Evolutionary conservation across 2,329 filamentous ascomycete genomes (phyloP).

Genomic region (Cercospora brassicicola): DNA sequence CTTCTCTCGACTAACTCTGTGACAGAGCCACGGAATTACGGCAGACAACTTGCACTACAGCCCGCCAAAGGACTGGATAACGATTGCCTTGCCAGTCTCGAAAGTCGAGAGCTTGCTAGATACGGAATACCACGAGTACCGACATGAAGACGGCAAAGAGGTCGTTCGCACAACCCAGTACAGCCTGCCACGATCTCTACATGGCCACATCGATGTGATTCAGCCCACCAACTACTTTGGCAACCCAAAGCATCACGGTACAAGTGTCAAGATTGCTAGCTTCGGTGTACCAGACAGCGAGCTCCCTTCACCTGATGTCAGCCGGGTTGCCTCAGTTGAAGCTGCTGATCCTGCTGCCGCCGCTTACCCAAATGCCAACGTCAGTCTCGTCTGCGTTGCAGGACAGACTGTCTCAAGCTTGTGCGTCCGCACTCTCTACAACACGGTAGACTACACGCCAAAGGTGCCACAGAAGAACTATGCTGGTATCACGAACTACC

Average conservation of each 20-base stretch:
- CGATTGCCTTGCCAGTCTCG: conserved; percentile 48
- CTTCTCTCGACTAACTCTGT: conserved; percentile 48
- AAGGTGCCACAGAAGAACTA: conserved; percentile 34
- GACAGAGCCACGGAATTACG: conserved; percentile 46
- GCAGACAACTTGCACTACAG: conserved; percentile 20
- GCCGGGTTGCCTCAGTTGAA: background rate
- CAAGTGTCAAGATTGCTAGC: conserved; percentile 19
- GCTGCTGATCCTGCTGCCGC: background rate
- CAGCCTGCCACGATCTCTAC: conserved; percentile 60
- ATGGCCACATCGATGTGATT: conserved; percentile 58
- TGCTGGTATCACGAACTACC: conserved; percentile 47
- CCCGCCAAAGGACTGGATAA: conserved; percentile 56
- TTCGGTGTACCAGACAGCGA: conserved; percentile 7
- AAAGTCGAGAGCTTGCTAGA: conserved; percentile 55
- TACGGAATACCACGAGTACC: conserved; percentile 59
- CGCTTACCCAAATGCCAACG: background rate
- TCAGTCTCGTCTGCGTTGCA: conserved; percentile 17
- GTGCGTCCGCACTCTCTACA: conserved; percentile 55
- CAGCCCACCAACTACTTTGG: conserved; percentile 54
- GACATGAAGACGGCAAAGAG: conserved; percentile 42
- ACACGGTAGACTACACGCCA: conserved; percentile 43
- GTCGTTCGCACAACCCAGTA: conserved; percentile 61
- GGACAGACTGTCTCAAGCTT: conserved; percentile 47
- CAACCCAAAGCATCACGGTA: conserved; percentile 18
- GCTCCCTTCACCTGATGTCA: background rate